Evolutionary conservation across 1,284 basidiomycete species (phyloP).

Genomic region (Acaromyces ingoldii): DNA sequence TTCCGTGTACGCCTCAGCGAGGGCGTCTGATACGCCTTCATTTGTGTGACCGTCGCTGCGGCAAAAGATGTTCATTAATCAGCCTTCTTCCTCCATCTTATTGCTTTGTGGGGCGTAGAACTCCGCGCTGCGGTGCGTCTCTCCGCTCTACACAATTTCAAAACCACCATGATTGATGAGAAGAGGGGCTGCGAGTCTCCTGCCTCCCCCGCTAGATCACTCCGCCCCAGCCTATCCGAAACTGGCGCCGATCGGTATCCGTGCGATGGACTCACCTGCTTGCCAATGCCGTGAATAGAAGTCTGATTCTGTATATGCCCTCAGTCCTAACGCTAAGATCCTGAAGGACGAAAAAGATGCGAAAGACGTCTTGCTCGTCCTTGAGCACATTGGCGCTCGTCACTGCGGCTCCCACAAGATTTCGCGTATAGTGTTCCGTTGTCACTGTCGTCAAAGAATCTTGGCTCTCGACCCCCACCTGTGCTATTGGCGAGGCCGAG

Average conservation of each 20-base stretch:
- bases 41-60: slow-evolving; percentile 28
- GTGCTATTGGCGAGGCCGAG: background rate
- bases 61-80: no score
- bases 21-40: slow-evolving; percentile 30
- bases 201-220: no score
- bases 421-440: slow-evolving; percentile 25
- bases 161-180: no score
- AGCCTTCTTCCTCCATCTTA: no score
- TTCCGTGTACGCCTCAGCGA: slow-evolving; percentile 41
- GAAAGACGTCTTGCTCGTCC: slow-evolving; percentile 36
- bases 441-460: slow-evolving; percentile 8
- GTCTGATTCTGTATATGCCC: slow-evolving; percentile 40
- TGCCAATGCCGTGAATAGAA: slow-evolving; percentile 38
- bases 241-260: background rate
- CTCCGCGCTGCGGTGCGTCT: no score
- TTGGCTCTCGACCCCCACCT: no score
- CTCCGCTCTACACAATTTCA: no score
- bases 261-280: background rate
- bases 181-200: background rate
- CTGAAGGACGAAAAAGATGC: slow-evolving; percentile 46
- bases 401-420: slow-evolving; percentile 39
- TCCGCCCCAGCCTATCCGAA: background rate
- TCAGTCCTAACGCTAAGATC: slow-evolving; percentile 42
- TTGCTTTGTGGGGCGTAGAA: no score
- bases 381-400: slow-evolving; percentile 40